Percentiles rank a stretch among this genome's conserved stretches.
Conservation (phyloP, 2,329 filamentous ascomycete species). For the Penicillium brasilianum region DNA sequence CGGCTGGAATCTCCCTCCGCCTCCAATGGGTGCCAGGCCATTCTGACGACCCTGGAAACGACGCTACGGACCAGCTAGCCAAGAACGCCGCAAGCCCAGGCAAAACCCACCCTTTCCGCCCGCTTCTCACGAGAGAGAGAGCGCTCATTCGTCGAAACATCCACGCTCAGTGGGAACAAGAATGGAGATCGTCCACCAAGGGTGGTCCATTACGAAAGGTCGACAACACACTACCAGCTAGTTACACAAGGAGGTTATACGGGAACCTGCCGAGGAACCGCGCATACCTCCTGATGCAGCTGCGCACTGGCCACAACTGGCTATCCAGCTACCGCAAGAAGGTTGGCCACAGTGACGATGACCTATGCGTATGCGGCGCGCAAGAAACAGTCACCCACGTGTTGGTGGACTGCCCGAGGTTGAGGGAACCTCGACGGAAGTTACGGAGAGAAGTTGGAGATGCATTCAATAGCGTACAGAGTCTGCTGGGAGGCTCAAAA, state of each 20-base stretch:
- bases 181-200: conserved; percentile 5
- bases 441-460: conserved; percentile 25
- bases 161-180: conserved; percentile 5
- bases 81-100: neutral
- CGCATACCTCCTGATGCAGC: neutral
- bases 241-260: conserved; percentile 11
- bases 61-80: neutral
- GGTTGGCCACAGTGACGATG: conserved; percentile 15
- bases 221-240: conserved; percentile 9
- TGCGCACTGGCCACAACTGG: neutral
- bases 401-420: conserved; percentile 25
- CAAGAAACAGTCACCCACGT: conserved; percentile 29
- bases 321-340: conserved; percentile 16
- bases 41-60: conserved; percentile 8
- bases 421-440: conserved; percentile 19
- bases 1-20: conserved; percentile 14
- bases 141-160: neutral
- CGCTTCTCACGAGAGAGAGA: neutral
- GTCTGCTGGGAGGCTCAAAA: conserved; percentile 9
- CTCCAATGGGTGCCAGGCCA: conserved; percentile 23
- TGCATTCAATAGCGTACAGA: conserved; percentile 29
- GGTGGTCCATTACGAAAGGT: conserved; percentile 10
- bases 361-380: conserved; percentile 26
- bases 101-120: neutral
- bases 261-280: conserved; percentile 3